Percentiles rank a stretch among this genome's conserved stretches.
Conservation (phyloP, 176 grass and related monocot species). For the Stipa capillata region DNA sequence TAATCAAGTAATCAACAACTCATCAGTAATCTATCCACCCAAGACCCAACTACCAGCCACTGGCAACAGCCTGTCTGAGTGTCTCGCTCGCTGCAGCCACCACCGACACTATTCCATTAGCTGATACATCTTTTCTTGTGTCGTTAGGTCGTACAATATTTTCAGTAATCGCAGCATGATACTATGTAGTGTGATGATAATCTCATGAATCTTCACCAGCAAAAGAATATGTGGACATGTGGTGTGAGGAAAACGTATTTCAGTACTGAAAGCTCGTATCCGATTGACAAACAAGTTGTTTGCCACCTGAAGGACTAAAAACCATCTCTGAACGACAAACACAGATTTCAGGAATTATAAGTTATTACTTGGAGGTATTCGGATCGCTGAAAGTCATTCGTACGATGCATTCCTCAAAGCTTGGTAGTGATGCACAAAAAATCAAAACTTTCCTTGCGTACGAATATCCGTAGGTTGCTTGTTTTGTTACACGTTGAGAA, state of each 20-base stretch:
- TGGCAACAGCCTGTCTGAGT: constrained; percentile 12
- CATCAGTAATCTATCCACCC: constrained; percentile 1
- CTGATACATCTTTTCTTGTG: background rate
- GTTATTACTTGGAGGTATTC: too few species aligned
- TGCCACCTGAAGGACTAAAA: too few species aligned
- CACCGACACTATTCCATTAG: background rate
- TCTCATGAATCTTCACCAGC: constrained; percentile 11
- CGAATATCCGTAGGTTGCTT: background rate
- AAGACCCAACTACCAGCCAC: constrained; percentile 28
- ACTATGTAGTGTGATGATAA: background rate
- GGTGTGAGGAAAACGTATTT: background rate
- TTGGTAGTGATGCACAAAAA: too few species aligned
- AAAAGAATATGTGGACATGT: background rate
- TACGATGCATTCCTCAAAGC: too few species aligned
- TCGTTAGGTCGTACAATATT: constrained; percentile 10
- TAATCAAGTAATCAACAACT: too few species aligned
- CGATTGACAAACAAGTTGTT: background rate
- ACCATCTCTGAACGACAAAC: too few species aligned
- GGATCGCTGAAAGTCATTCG: too few species aligned
- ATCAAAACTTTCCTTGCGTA: too few species aligned
- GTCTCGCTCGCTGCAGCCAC: constrained; percentile 26
- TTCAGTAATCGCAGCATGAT: background rate
- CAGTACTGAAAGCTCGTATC: background rate
- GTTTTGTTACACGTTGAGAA: background rate
- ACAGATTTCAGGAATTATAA: too few species aligned